These are phyloP conservation scores for Microdochium trichocladiopsis DNA, from an alignment of 2,329 filamentous ascomycete species.

Conservation along the genomic window DNA sequence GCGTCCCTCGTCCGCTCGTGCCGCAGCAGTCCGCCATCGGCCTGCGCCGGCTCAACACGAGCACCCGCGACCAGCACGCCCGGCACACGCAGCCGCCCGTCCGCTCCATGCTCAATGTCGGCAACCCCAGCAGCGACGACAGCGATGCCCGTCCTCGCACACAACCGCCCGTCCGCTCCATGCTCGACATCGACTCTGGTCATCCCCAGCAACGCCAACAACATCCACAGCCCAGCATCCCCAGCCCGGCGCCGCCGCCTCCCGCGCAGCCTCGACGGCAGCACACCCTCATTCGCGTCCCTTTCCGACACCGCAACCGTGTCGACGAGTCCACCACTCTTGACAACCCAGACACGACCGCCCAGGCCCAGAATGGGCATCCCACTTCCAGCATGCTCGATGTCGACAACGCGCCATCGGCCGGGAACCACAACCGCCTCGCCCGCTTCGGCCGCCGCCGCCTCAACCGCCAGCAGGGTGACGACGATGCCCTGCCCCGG, in stretches of 20 bases:
- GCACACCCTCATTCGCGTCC: not conserved
- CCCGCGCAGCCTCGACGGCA: not conserved
- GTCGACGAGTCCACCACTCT: not conserved
- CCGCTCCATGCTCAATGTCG: not conserved
- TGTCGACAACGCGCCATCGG: not conserved
- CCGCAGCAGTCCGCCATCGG: not conserved
- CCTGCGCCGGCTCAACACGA: not conserved
- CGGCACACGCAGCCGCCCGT: not conserved
- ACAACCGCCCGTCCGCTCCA: not conserved
- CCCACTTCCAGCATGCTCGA: not conserved
- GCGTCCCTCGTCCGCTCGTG: not conserved
- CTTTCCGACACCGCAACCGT: not conserved
- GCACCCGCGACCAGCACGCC: not conserved
- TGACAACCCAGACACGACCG: not conserved
- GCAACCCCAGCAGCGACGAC: not conserved
- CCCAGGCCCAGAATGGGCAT: not conserved
- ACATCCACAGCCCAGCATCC: not conserved
- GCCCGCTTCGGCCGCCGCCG: not conserved
- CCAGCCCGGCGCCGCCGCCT: not conserved
- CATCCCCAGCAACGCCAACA: not conserved
- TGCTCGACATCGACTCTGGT: not conserved
- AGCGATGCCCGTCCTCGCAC: not conserved
- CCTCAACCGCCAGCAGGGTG: not conserved
- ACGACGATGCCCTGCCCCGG: not conserved
- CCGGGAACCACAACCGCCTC: not conserved